These are phyloP conservation scores for Acer yangbiense DNA, from an alignment of 345 rosid species.

Conservation along the genomic window DNA sequence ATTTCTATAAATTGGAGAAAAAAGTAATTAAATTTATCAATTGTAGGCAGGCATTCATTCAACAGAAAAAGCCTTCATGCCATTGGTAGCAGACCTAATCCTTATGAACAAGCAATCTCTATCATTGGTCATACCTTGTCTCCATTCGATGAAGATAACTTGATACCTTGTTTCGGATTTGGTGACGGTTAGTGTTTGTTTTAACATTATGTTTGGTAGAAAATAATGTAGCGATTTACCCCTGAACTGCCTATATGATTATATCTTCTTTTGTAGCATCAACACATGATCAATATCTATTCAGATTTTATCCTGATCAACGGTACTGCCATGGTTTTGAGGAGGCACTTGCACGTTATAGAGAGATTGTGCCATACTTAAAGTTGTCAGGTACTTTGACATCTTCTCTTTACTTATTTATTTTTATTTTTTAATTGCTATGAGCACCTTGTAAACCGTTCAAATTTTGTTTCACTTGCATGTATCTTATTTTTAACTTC, in stretches of 20 bases:
- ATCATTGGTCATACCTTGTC: constrained; percentile 85
- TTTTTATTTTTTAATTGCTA: constrained; percentile 7
- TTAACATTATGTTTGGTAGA: constrained; percentile 12
- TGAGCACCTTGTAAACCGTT: constrained; percentile 13
- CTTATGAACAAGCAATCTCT: constrained; percentile 94
- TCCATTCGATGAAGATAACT: constrained; percentile 91
- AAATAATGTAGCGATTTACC: background rate
- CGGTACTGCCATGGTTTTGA: constrained; percentile 75
- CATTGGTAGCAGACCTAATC: constrained; percentile 62
- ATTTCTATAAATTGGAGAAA: constrained; percentile 2
- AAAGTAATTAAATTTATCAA: constrained; percentile 5
- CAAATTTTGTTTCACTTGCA: background rate
- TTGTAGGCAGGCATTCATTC: constrained; percentile 76
- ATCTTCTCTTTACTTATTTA: constrained; percentile 9
- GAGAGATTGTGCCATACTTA: constrained; percentile 73
- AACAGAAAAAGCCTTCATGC: constrained; percentile 82
- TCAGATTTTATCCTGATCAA: constrained; percentile 72
- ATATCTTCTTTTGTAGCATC: constrained; percentile 52
- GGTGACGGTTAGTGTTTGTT: constrained; percentile 78
- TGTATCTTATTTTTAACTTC: background rate
- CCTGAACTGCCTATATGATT: constrained; percentile 25
- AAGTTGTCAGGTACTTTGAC: constrained; percentile 66
- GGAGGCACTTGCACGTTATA: constrained; percentile 70
- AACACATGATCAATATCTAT: constrained; percentile 71
- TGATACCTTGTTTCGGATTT: constrained; percentile 97